Percentiles rank a stretch among this genome's conserved stretches.
Evolutionary conservation across 2,329 filamentous ascomycete genomes (phyloP).

Genomic region (Ceratocystis ficicola): DNA sequence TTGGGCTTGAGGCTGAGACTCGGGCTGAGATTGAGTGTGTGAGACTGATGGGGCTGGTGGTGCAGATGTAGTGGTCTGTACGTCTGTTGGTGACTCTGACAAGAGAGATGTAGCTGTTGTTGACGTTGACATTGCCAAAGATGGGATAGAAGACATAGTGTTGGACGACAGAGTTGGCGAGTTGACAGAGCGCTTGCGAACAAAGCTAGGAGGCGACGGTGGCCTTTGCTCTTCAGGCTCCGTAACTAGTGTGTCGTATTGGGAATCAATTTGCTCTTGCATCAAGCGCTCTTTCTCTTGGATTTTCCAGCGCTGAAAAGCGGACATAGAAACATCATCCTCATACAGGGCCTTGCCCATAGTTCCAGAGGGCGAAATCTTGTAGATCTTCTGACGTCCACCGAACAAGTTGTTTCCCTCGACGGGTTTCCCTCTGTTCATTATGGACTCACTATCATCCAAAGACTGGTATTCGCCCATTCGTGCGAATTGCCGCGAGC

Average conservation of each 20-base stretch:
- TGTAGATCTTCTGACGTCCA: constrained; percentile 90
- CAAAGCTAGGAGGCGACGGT: constrained; percentile 7
- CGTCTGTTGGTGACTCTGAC: constrained; percentile 3
- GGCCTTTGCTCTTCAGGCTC: constrained; percentile 12
- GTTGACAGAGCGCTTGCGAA: background rate
- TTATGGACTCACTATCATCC: constrained; percentile 73
- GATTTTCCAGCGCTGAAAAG: constrained; percentile 66
- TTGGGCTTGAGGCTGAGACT: background rate
- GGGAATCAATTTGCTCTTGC: background rate
- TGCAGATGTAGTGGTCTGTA: background rate
- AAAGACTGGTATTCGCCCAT: constrained; percentile 53
- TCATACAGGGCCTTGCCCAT: constrained; percentile 67
- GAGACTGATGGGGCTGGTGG: background rate
- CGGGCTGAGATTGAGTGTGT: background rate
- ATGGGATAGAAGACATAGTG: constrained; percentile 24
- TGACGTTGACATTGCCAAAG: constrained; percentile 31
- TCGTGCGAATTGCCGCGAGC: constrained; percentile 47
- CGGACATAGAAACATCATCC: constrained; percentile 67
- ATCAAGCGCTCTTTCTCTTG: constrained; percentile 43
- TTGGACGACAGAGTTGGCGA: background rate
- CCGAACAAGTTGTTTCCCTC: constrained; percentile 93
- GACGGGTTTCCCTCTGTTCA: constrained; percentile 67
- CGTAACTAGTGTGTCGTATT: background rate
- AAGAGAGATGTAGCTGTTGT: constrained; percentile 24
- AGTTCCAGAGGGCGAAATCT: constrained; percentile 49